Evolutionary conservation across 192 early-diverging fungal species (phyloP), one percentile per base, ranked within the genome.

Genomic region (Coemansia sp.): DNA sequence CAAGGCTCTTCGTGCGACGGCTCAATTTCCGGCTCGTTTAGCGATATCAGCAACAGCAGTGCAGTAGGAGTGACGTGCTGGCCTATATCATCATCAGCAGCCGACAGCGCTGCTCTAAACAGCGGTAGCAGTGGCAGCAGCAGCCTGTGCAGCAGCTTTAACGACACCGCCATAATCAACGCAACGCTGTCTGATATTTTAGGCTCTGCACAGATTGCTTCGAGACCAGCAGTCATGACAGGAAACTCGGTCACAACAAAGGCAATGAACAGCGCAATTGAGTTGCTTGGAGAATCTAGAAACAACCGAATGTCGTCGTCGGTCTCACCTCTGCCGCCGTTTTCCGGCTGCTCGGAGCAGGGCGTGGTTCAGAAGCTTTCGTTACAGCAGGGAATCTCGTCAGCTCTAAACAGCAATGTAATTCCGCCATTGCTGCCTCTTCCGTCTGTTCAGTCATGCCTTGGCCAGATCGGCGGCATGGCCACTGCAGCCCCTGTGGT

Each of bases 191-290:
- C 59, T 4, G 56, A 54, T 36, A 56, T 68, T 34, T 48, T 68
- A 5, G 32, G 40, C 7, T 10, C 30, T n/a, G 17, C 34, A 11
- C 76, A 63, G 38, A 22, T 33, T 42, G 66, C 73, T 32, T 64
- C 71, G 7, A 59, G 48, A 3, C 71, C 68, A 12, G 45, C 71
- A 17, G 63, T 79, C 1, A 33, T 66, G 28, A 79, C 76, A 42
- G 66, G 73, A 54, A 60, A 42, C 4, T 79, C 71, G 0, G 60
- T 73, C 34, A 79, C 76, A 10, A 73, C 76, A 7, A 79, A 73
- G 61, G 77, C 77, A 20, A 68, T 74, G 77, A 70, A 63, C 56
- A 68, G 71, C 7, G 67, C 48, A 18, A 79, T 79, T 25, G 57
- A 73, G 48, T 10, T 63, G 25, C 20, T 48, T 29, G 38, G 28